Evolutionary conservation across 2,329 filamentous ascomycete species (phyloP).

Genomic region (Fusarium caatingaense): DNA sequence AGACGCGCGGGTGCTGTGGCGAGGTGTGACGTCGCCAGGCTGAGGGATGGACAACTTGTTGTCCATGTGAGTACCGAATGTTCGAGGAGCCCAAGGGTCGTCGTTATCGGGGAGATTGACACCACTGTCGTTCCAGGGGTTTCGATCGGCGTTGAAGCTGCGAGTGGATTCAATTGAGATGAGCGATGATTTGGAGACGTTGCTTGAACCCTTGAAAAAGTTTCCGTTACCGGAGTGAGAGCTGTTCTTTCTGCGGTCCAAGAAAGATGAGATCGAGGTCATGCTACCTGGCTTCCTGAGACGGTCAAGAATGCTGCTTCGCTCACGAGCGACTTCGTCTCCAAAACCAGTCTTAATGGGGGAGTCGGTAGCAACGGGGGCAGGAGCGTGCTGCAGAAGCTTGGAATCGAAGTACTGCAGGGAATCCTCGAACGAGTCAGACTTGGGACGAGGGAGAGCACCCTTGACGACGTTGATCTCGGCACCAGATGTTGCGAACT

Average conservation of each 20-base stretch:
- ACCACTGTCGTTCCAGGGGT: slow-evolving; percentile 98
- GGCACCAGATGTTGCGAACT: slow-evolving; percentile 89
- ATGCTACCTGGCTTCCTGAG: slow-evolving; percentile 95
- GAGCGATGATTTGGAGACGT: slow-evolving; percentile 93
- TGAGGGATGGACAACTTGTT: slow-evolving; percentile 73
- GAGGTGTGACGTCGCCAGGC: slow-evolving; percentile 84
- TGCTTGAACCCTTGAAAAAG: slow-evolving; percentile 92
- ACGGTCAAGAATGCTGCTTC: slow-evolving; percentile 87
- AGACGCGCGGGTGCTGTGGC: slow-evolving; percentile 84
- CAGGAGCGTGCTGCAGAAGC: slow-evolving; percentile 90
- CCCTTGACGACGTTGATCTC: slow-evolving; percentile 89
- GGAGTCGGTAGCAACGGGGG: slow-evolving; percentile 83
- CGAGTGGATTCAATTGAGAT: slow-evolving; percentile 96
- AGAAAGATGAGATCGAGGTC: slow-evolving; percentile 94
- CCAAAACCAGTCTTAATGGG: slow-evolving; percentile 87
- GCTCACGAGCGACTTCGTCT: slow-evolving; percentile 82
- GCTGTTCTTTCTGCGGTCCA: slow-evolving; percentile 94
- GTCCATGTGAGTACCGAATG: slow-evolving; percentile 73
- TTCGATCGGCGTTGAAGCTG: slow-evolving; percentile 89
- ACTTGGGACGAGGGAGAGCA: slow-evolving; percentile 97
- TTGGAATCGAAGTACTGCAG: slow-evolving; percentile 98
- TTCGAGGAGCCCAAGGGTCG: slow-evolving; percentile 71
- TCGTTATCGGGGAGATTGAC: slow-evolving; percentile 95
- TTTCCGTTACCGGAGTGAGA: slow-evolving; percentile 83
- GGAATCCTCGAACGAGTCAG: slow-evolving; percentile 97